Evolutionary conservation across 108 stramenopile genomes (phyloP).

Genomic region (Epithemia pelagica): DNA sequence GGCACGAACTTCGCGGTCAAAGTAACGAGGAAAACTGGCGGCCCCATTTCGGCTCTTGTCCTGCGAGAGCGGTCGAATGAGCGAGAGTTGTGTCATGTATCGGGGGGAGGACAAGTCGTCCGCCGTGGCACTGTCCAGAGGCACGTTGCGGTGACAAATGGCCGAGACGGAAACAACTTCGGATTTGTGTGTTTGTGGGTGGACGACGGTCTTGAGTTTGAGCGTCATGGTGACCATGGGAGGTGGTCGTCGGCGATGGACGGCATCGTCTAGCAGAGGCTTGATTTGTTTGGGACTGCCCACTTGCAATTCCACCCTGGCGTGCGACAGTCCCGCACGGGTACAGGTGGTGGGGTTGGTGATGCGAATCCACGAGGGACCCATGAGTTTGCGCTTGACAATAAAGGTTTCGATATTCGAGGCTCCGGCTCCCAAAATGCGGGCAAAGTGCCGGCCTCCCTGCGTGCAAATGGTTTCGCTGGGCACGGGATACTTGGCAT

Average conservation of each 20-base stretch:
- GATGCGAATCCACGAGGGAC: constrained; percentile 96
- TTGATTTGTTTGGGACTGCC: constrained; percentile 73
- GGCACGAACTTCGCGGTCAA: constrained; percentile 50
- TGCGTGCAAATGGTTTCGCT: constrained; percentile 36
- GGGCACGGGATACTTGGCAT: constrained; percentile 82
- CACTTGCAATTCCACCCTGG: constrained; percentile 81
- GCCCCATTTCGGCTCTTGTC: constrained; percentile 22
- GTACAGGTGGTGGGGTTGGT: constrained; percentile 36
- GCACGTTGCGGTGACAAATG: constrained; percentile 81
- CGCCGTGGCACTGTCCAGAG: constrained; percentile 70
- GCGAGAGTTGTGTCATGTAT: constrained; percentile 62
- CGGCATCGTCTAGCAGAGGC: constrained; percentile 45
- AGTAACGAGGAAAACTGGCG: constrained; percentile 70
- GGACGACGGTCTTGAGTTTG: constrained; percentile 94
- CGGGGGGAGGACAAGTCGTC: constrained; percentile 5
- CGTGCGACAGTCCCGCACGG: constrained; percentile 64
- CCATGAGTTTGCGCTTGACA: constrained; percentile 93
- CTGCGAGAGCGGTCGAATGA: constrained; percentile 61
- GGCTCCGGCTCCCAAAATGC: constrained; percentile 85
- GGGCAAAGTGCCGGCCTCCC: constrained; percentile 77
- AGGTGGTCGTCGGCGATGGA: constrained; percentile 56
- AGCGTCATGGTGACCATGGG: constrained; percentile 82
- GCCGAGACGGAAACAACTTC: constrained; percentile 93
- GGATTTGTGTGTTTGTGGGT: constrained; percentile 89
- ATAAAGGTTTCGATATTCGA: constrained; percentile 90